phyloP scores from a whole-genome alignment of 345 rosid species.

The Anacardium occidentale region DNA sequence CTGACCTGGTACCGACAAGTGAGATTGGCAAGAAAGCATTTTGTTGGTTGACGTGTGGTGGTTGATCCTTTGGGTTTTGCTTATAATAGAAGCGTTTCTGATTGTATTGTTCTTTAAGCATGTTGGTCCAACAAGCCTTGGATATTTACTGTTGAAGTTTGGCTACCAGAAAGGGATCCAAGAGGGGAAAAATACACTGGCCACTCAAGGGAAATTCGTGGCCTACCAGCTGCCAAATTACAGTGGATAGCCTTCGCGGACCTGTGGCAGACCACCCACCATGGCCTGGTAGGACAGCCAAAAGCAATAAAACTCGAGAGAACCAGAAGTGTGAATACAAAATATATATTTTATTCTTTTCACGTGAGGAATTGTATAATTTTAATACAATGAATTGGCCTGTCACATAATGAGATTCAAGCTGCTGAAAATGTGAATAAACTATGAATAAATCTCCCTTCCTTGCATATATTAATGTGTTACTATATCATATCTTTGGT shows the following conservation, averaged over 20 bases:
- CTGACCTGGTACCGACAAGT: slow-evolving; percentile 26
- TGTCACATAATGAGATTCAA: too few relatives aligned
- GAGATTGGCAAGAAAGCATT: slow-evolving; percentile 13
- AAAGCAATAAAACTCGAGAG: not conserved
- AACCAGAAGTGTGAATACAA: not conserved
- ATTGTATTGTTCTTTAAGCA: slow-evolving; percentile 17
- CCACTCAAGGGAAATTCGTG: not conserved
- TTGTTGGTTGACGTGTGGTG: slow-evolving; percentile 35
- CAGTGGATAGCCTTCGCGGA: not conserved
- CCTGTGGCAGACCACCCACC: slow-evolving; percentile 16
- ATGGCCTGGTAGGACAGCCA: slow-evolving; percentile 10
- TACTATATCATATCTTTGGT: too few relatives aligned
- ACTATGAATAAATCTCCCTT: too few relatives aligned
- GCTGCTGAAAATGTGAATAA: too few relatives aligned
- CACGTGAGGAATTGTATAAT: not conserved
- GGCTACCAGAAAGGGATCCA: slow-evolving; percentile 32
- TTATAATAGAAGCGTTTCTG: slow-evolving; percentile 15
- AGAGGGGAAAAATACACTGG: slow-evolving; percentile 8
- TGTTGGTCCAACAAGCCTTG: slow-evolving; percentile 6
- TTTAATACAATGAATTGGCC: too few relatives aligned
- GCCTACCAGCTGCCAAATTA: not conserved
- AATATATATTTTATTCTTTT: not conserved
- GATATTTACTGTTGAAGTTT: slow-evolving; percentile 28
- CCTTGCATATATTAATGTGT: too few relatives aligned
- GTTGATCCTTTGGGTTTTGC: slow-evolving; percentile 25